Conservation (phyloP, 805 yeast genomes). For the Suhomyces faveliae region DNA sequence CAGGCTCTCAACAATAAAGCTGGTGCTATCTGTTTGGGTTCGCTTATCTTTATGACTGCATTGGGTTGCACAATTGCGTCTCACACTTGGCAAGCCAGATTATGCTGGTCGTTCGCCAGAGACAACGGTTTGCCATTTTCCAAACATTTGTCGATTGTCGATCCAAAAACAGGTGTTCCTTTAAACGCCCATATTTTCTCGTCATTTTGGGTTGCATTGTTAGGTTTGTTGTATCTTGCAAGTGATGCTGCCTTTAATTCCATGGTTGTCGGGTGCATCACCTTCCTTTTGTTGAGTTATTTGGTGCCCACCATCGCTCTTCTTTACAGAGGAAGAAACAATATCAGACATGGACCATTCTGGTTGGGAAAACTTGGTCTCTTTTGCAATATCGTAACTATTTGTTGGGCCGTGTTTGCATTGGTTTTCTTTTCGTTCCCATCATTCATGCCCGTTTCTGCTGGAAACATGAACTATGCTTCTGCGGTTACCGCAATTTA, state of each 20-base stretch:
- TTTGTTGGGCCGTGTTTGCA: constrained; percentile 37
- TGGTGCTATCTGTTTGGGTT: constrained; percentile 39
- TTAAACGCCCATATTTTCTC: constrained; percentile 41
- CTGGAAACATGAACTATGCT: constrained; percentile 29
- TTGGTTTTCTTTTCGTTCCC: constrained; percentile 41
- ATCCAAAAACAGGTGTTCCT: constrained; percentile 39
- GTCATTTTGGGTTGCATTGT: constrained; percentile 30
- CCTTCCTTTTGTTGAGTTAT: constrained; percentile 37
- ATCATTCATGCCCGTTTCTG: constrained; percentile 26
- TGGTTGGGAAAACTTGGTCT: constrained; percentile 41
- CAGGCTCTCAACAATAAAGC: constrained; percentile 35
- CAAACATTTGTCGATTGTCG: constrained; percentile 35
- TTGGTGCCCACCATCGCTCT: constrained; percentile 36
- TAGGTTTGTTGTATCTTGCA: constrained; percentile 38
- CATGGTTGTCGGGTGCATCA: constrained; percentile 38
- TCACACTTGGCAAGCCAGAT: constrained; percentile 45
- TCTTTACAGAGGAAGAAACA: constrained; percentile 36
- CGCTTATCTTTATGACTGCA: constrained; percentile 34
- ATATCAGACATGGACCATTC: constrained; percentile 40
- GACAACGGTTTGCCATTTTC: constrained; percentile 45
- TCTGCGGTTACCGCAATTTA: constrained; percentile 29
- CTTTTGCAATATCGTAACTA: constrained; percentile 31
- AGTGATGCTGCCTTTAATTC: constrained; percentile 41
- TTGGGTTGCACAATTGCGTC: constrained; percentile 39
- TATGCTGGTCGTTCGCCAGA: constrained; percentile 44